Base-by-base conservation (phyloP, 2,329 filamentous ascomycete species). In the Clonostachys chloroleuca region DNA sequence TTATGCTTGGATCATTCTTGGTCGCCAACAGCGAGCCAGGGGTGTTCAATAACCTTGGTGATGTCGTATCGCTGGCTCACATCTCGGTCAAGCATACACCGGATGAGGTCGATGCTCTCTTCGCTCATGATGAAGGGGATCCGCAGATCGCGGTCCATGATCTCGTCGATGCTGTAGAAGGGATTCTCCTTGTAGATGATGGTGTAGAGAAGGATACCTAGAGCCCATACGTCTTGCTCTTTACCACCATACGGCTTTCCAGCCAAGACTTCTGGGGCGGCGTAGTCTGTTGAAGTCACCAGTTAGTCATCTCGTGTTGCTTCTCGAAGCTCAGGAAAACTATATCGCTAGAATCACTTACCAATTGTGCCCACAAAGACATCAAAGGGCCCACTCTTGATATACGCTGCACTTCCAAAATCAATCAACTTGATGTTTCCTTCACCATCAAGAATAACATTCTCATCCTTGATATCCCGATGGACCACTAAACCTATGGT, bases 181-280 rank as follows among this genome's bases (percentile, higher is more conserved):
- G 94, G 92, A 62, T 99, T 99, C 70, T 99, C 94, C 71, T 97
- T 99, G 78, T 99, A 99, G 60, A 97, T 87, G 61, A 99, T 96
- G 30, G 94, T 99, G 73, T 99, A 99, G 13, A 99, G 81, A 24
- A 99, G 79, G 59, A 99, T 97, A 20, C 94, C 94, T 14, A 99
- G 78, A 1, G 94, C 94, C 94, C 94, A 99, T 33, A 99, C 91
- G 61, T 99, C 94, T 73, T 99, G 94, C 65, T 96, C 92, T 68
- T 95, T 96, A 60, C 94, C 94, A 55, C 87, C 83, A 68, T 99
- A 99, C 14, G 92, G 87, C 57, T 86, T 87, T 43, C 94, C 94
- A 49, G 91, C 91, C 43, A 99, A 79, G 47, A 99, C 94, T 72
- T 99, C 94, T n/a, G 94, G 94, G 7, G 94, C 94, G 42, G 94